Base-by-base conservation (phyloP, 257 asterid species). In the Nicotiana tomentosiformis region DNA sequence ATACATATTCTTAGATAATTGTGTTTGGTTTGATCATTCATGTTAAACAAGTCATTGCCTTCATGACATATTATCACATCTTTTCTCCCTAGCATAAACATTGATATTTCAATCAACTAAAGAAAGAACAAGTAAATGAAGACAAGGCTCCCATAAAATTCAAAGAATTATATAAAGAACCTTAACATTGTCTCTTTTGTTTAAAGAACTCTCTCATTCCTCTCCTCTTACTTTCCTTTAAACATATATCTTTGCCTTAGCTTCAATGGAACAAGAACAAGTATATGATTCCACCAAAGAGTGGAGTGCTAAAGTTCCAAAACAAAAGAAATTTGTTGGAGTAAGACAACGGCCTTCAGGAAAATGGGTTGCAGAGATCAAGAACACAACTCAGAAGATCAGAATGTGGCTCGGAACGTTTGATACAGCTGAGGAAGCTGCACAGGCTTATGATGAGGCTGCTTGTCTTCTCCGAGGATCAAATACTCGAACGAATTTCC, bases 351-450 rank as follows among this genome's bases (percentile, higher is more conserved):
- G 98, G 87, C 92, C 98, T 12, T 94, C 97, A 1, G 97, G 98
- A 10, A 94, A 93, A 90, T 94, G 97, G 96, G 97, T 94, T 4
- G 98, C 95, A 0, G 97, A 94, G 83, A 93, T 94, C 90, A 93
- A 93, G 91, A 93, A 94, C 92, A 94, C 97, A 1, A 93, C 96
- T 37, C 98, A 94, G 10, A 94, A 93, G 94, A 94, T 94, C 87
- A 85, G 97, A 37, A 91, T 94, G 96, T 94, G 98, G 98, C 90
- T 94, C 0, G 98, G 98, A 7, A 94, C 97, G 0, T 94, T 94
- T 67, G 96, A 94, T 79, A 93, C 97, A 0, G 97, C 96, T 26
- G 98, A 94, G 82, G 98, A 94, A 81, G 98, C 98, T 46, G 98
- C 97, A 7, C 94, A 79, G 3, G 98, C 98, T 18, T 94, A 94